These are phyloP conservation scores for Candolleomyces eurysporus DNA, from an alignment of 768 basidiomycete genomes.

Conservation along the genomic window DNA sequence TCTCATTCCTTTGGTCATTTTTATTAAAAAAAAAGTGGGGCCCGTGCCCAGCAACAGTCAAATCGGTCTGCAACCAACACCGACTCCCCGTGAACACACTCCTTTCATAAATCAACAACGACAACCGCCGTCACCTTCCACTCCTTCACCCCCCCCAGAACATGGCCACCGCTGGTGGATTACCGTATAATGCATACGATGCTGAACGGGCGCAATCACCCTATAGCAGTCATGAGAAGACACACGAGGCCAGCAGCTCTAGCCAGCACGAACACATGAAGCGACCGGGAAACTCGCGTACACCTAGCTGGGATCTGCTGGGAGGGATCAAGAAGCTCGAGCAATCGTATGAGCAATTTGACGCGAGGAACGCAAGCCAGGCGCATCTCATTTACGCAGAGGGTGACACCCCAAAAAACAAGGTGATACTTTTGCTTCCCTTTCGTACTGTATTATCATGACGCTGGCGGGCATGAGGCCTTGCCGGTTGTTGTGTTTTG, in stretches of 20 bases:
- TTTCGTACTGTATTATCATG: neutral
- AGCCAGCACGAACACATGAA: neutral
- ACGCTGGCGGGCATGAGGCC: neutral
- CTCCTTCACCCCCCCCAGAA: neutral
- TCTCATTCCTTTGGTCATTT: neutral
- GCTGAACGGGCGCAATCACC: conserved; percentile 21
- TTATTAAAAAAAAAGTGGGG: neutral
- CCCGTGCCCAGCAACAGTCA: neutral
- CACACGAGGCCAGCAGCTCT: neutral
- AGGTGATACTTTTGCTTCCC: conserved; percentile 30
- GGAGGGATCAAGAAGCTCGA: conserved; percentile 51
- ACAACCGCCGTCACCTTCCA: neutral
- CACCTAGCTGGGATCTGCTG: conserved; percentile 50
- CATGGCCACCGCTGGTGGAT: neutral
- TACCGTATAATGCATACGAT: conserved; percentile 9
- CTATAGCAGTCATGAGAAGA: neutral
- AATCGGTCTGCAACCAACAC: neutral
- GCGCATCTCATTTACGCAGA: conserved; percentile 56
- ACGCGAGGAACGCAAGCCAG: conserved; percentile 49
- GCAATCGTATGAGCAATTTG: conserved; percentile 57
- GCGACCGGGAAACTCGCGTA: conserved; percentile 15
- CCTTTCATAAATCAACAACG: conserved; percentile 7
- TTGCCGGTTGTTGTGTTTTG: neutral
- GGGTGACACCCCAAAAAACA: conserved; percentile 58
- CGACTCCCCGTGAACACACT: conserved; percentile 1